These are phyloP conservation scores for Cryptococcus jaspeensis DNA, from an alignment of 1,284 basidiomycete species.

Conservation along the genomic window DNA sequence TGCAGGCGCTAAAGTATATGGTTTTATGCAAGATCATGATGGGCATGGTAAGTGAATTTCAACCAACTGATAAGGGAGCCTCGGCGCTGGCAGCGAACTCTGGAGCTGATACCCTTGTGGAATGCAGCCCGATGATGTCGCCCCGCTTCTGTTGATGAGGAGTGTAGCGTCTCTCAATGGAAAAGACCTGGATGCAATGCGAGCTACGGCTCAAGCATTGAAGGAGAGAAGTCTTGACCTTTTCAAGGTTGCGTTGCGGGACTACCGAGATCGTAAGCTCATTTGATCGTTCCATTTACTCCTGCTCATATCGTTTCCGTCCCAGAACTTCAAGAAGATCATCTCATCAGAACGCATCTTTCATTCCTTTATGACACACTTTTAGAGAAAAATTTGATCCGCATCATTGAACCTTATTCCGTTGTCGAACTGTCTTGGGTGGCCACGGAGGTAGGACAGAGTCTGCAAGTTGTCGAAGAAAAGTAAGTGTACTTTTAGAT, in stretches of 20 bases:
- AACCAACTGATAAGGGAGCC: background rate
- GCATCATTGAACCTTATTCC: constrained; percentile 94
- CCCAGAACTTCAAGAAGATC: constrained; percentile 87
- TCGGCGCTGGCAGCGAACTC: background rate
- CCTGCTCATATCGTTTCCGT: background rate
- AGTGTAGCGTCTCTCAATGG: constrained; percentile 79
- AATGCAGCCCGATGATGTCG: constrained; percentile 84
- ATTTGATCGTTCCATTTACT: too few relatives aligned
- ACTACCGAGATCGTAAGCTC: constrained; percentile 76
- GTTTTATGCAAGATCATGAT: constrained; percentile 97
- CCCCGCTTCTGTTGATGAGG: constrained; percentile 79
- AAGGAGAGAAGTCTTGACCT: constrained; percentile 83
- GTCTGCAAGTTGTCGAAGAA: constrained; percentile 85
- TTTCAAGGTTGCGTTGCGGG: constrained; percentile 82
- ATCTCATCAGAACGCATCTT: constrained; percentile 90
- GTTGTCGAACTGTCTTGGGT: constrained; percentile 88
- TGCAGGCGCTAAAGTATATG: constrained; percentile 96
- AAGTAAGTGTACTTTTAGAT: constrained; percentile 62
- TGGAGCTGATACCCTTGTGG: constrained; percentile 1
- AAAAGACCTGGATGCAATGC: constrained; percentile 87
- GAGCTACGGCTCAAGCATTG: constrained; percentile 89
- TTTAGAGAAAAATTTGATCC: constrained; percentile 88
- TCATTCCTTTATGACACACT: constrained; percentile 91
- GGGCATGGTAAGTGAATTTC: constrained; percentile 65
- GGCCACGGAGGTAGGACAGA: constrained; percentile 84